Base-by-base conservation (phyloP, 2,329 filamentous ascomycete species). In the Alternaria sp. region DNA sequence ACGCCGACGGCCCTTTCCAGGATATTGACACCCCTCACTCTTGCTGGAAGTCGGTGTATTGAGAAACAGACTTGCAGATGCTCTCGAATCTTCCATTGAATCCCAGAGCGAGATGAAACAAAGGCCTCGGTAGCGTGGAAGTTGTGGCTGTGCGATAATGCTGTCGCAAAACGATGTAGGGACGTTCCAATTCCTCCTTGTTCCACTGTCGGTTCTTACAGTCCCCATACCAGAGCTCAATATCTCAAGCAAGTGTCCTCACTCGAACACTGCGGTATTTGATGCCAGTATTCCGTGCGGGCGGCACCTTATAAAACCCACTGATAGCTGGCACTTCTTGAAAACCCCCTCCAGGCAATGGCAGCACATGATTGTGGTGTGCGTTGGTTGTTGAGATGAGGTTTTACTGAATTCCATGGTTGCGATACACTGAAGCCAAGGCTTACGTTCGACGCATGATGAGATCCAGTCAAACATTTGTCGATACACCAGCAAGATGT, bases 181-280 rank as follows among this genome's bases (percentile, higher is more conserved):
- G 15, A 40, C 49, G 8, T n/a, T 52, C 49, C 19, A 51, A 3
- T 9, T 51, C 49, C n/a, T 36, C 3, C 49, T 40, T 40, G 36
- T 17, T 40, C 1, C 19, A 52, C 13, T 25, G 49, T 25, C 49
- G 1, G 32, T 13, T 52, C 6, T 15, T 12, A 15, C 15, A 40
- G 36, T 25, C 10, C 28, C 12, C 17, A 23, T 36, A 23, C 49
- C 9, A 13, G 19, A 13, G 17, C 11, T 9, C 36, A 30, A n/a
- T 15, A 36, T 52, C 28, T 32, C 30, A 45, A 43, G 13, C 19
- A 58, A 17, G 44, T 25, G 7, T 15, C 17, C n/a, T 50, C 36
- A 47, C 59, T 62, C 36, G 49, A 66, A 63, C 63, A 26, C 54
- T 57, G 43, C 57, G 51, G 46, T 32, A 3, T 55, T 26, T 21